Conservation (phyloP, 2,329 filamentous ascomycete species). For the Tolypocladium paradoxum region DNA sequence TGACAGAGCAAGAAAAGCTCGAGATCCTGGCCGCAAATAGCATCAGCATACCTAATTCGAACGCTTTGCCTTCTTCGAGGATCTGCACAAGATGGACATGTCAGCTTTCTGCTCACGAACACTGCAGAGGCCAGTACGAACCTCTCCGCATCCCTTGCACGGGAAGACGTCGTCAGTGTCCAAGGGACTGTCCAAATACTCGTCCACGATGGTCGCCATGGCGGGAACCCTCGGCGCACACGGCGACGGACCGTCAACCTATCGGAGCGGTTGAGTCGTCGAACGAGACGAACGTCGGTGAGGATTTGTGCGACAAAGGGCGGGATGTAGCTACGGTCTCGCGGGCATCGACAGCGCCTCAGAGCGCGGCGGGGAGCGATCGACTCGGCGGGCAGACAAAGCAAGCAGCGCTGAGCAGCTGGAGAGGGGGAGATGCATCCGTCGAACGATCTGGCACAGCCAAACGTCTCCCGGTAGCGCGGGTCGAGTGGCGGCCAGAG, state of each 20-base stretch:
- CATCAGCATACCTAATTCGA: conserved; percentile 69
- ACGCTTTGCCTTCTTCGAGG: conserved; percentile 95
- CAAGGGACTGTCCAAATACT: conserved; percentile 54
- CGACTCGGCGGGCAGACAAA: background rate
- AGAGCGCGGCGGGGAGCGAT: background rate
- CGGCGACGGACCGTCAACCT: background rate
- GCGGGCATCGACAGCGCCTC: background rate
- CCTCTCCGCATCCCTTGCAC: conserved; percentile 89
- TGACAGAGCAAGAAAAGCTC: background rate
- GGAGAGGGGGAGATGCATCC: background rate
- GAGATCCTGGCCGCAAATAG: background rate
- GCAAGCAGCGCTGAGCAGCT: background rate
- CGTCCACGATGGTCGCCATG: conserved; percentile 44
- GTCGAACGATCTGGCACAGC: background rate
- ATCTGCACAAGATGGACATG: conserved; percentile 46
- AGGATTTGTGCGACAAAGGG: background rate
- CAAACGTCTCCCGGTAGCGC: background rate
- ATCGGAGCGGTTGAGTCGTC: background rate
- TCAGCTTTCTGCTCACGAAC: background rate
- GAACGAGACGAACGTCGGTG: background rate
- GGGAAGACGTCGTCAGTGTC: conserved; percentile 77
- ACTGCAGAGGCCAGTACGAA: conserved; percentile 29
- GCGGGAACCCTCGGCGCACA: conserved; percentile 7
- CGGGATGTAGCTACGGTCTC: background rate
- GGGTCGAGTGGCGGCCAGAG: background rate